Evolutionary conservation across 2,329 filamentous ascomycete genomes (phyloP), one percentile per base, ranked within the genome.

Genomic region (Magnaporthiopsis rhizophila): DNA sequence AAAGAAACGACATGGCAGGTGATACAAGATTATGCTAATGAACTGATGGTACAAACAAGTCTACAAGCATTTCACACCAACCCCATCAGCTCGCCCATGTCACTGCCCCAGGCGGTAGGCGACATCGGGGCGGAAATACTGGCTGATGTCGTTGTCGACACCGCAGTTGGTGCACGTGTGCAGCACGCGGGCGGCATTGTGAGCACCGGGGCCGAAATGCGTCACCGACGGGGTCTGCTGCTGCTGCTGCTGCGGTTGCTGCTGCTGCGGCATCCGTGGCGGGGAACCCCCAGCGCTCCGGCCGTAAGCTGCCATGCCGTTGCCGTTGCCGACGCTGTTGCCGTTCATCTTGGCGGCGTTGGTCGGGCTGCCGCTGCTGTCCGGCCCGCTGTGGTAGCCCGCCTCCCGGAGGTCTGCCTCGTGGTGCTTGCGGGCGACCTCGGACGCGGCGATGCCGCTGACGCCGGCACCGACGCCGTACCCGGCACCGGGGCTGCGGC

Each of bases 401-500:
- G 61, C 38, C 11, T 62, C 61, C 38, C 61, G 30, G 7, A 62
- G 15, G 28, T 62, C 61, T 8, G 50, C 61, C 21, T 62, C 15
- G 61, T 62, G 61, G 61, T 62, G 61, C 45, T 11, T 53, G 61
- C 61, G 61, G 26, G 50, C 61, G 8, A 45, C 45, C 45, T 56
- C 45, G 38, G 61, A 28, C 21, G 61, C 61, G 21, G 45, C 45
- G 45, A 24, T 56, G 61, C 61, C 45, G 45, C 38, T 58, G 57
- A 57, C n/a, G 65, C 64, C 28, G 64, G 65, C 30, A 68, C 69
- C 21, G 45, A 45, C 18, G 61, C 45, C 24, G 67, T 68, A n/a
- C 63, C 65, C 11, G 59, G 56, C 13, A 58, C 62, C 50, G 65
- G 65, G 15, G 65, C 66, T 70, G 64, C 66, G 24, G 66, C 64